Evolutionary conservation across 805 yeast genomes (phyloP), one percentile per base, ranked within the genome.

Genomic region (Saccharomycopsis selenospora): DNA sequence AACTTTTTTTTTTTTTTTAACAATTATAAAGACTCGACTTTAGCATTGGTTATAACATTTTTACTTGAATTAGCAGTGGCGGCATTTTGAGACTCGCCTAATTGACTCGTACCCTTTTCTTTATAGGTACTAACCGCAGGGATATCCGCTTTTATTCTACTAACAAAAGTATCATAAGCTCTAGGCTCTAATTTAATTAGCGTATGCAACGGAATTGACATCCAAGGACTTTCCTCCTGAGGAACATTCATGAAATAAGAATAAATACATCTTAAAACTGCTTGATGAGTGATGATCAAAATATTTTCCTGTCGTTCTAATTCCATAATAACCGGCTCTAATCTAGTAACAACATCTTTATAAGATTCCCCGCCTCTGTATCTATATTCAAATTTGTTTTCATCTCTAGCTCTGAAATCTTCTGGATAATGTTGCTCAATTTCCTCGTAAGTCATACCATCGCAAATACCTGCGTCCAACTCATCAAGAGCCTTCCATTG

Each of bases 161-260:
- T 84, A 14, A 90, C 98, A 40, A 81, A 67, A 0, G 99, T 90
- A 44, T 82, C 82, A 60, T 87, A 90, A 0, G 99, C 96, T 49
- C 95, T 75, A n/a, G 97, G 96, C 63, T 93, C 98, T 54, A 93
- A 71, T 61, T 88, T 85, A 59, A 93, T 93, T 63, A 93, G 69
- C 0, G 99, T 93, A 62, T 93, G 99, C 58, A 93, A 70, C 4
- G 99, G 99, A 51, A 93, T 95, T 36, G 95, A 87, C 96, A 93
- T 89, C 99, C 99, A 93, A 3, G 99, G 99, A 50, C 90, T 79
- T 64, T 88, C 91, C 59, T 91, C 96, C 64, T 91, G 98, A 3
- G 97, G 96, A 17, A 93, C 95, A 62, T 93, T 91, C 98, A 93
- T 93, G 62, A 90, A 93, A 66, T 93, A 93, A 5, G 99, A 98